phyloP scores from a whole-genome alignment of 345 rosid genomes.

The Eucalyptus curtisii region DNA sequence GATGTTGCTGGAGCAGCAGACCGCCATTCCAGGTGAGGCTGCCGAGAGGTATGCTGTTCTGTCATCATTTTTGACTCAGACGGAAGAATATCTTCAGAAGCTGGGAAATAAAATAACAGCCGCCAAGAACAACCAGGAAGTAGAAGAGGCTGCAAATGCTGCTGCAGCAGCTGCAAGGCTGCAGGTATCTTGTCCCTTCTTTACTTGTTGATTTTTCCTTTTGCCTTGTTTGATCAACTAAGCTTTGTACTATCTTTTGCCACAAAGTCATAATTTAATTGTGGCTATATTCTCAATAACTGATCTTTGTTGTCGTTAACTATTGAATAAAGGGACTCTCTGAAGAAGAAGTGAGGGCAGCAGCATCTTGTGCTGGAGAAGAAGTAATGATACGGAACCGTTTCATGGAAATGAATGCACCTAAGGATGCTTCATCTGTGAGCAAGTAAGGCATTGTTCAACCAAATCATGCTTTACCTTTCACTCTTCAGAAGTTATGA shows the following conservation, averaged over 20 bases:
- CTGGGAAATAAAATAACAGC: conserved; percentile 91
- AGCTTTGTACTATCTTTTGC: not conserved
- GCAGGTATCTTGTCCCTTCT: conserved; percentile 38
- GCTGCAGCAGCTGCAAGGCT: conserved; percentile 88
- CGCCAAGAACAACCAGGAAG: conserved; percentile 95
- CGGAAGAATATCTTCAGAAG: conserved; percentile 95
- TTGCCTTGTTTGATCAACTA: not conserved
- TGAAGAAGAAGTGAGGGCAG: conserved; percentile 92
- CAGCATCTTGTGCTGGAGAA: conserved; percentile 93
- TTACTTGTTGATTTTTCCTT: not conserved
- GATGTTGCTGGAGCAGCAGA: conserved; percentile 98
- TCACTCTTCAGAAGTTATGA: not conserved
- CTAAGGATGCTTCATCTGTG: conserved; percentile 81
- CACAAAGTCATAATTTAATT: not conserved
- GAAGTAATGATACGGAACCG: conserved; percentile 94
- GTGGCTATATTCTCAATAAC: conserved; percentile 1
- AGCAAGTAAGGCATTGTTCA: conserved; percentile 56
- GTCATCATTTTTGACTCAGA: conserved; percentile 91
- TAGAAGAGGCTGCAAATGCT: conserved; percentile 95
- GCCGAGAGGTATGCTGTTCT: conserved; percentile 95
- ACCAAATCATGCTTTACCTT: not conserved
- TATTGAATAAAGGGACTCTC: conserved; percentile 65
- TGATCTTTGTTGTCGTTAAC: not conserved
- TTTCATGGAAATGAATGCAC: conserved; percentile 98
- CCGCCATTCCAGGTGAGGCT: conserved; percentile 80